Evolutionary conservation across 768 basidiomycete species (phyloP).

Genomic region (Trametes sanguinea): DNA sequence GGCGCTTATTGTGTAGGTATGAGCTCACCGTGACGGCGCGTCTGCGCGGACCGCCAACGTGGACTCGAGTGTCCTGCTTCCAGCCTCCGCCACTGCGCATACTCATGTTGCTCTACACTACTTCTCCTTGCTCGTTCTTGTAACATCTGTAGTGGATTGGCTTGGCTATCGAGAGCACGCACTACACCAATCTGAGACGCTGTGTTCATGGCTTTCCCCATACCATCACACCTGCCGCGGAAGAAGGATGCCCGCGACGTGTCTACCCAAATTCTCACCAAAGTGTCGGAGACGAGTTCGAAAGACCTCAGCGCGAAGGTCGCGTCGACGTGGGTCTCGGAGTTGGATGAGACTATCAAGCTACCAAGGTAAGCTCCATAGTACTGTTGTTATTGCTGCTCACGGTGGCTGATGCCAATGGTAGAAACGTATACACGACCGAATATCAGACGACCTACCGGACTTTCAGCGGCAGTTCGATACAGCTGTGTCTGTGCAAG

Average conservation of each 20-base stretch:
- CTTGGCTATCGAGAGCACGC: too few relatives aligned
- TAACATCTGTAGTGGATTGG: too few relatives aligned
- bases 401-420: conserved; percentile 1
- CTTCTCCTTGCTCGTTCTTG: too few relatives aligned
- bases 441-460: conserved; percentile 65
- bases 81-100: too few relatives aligned
- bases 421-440: conserved; percentile 70
- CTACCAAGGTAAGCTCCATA: conserved; percentile 59
- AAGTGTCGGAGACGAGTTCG: conserved; percentile 62
- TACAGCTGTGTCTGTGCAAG: conserved; percentile 65
- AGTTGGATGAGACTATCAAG: conserved; percentile 71
- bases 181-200: background rate
- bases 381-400: background rate
- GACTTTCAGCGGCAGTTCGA: conserved; percentile 64
- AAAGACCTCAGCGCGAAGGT: conserved; percentile 59
- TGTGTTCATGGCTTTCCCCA: conserved; percentile 65
- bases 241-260: conserved; percentile 61
- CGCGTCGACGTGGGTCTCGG: conserved; percentile 68
- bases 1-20: too few relatives aligned
- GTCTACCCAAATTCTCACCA: conserved; percentile 69
- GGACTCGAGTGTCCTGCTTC: too few relatives aligned
- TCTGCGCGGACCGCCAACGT: too few relatives aligned
- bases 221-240: conserved; percentile 74
- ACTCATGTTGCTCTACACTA: too few relatives aligned
- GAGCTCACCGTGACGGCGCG: too few relatives aligned